Evolutionary conservation across 257 asterid genomes (phyloP).

Genomic region (Vinca minor): DNA sequence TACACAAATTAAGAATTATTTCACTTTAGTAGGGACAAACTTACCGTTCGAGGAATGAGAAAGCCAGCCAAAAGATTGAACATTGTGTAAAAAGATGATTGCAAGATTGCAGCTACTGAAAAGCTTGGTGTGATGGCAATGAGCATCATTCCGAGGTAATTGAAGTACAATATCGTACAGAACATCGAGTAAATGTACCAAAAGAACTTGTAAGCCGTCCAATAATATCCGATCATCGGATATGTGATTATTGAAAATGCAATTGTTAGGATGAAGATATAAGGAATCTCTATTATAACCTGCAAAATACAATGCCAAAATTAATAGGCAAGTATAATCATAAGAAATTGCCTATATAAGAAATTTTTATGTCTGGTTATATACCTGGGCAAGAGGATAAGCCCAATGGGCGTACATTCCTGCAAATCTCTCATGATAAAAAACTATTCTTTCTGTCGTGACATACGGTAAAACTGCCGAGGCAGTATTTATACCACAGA

Average conservation of each 20-base stretch:
- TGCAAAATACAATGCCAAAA: not conserved
- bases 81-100: constrained; percentile 41
- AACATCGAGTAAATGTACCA: constrained; percentile 27
- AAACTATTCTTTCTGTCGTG: constrained; percentile 5
- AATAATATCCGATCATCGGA: constrained; percentile 27
- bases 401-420: constrained; percentile 13
- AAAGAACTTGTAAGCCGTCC: constrained; percentile 21
- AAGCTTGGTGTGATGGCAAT: constrained; percentile 27
- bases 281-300: constrained; percentile 28
- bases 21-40: constrained; percentile 3
- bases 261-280: constrained; percentile 15
- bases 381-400: constrained; percentile 11
- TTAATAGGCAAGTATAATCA: not conserved
- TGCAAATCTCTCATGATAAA: constrained; percentile 8
- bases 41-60: constrained; percentile 51
- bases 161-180: constrained; percentile 24
- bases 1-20: no score
- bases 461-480: constrained; percentile 10
- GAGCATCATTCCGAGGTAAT: constrained; percentile 25
- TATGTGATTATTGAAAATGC: constrained; percentile 19
- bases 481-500: constrained; percentile 12
- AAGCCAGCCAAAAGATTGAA: constrained; percentile 45
- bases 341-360: no score
- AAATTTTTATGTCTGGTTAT: no score
- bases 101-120: constrained; percentile 24